Conservation (phyloP, 441 rosid genomes). For the Theobroma grandiflorum region DNA sequence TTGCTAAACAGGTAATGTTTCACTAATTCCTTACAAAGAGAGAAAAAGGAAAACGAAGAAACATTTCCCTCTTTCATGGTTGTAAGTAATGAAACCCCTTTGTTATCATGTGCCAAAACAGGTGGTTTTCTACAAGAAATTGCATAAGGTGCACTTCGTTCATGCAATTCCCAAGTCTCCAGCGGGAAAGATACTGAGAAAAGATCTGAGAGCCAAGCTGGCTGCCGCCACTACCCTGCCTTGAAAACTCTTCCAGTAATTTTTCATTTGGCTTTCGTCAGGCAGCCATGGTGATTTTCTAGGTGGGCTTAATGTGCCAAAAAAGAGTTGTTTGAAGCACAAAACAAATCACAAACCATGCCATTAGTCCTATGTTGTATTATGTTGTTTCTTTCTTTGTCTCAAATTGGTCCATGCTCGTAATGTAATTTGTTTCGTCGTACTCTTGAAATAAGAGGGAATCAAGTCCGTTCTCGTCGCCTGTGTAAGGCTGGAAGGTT, state of each 20-base stretch:
- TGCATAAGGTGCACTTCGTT: constrained; percentile 76
- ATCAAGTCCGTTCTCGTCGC: not conserved
- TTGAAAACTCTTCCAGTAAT: not conserved
- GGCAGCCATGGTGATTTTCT: not conserved
- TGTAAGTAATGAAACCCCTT: not conserved
- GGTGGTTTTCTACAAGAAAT: constrained; percentile 92
- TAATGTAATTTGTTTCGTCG: constrained; percentile 5
- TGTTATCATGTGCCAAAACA: constrained; percentile 28
- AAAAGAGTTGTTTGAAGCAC: not conserved
- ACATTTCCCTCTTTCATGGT: not conserved
- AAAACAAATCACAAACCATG: not conserved
- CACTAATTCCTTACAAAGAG: not conserved
- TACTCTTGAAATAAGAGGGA: constrained; percentile 12
- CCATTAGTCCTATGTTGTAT: not conserved
- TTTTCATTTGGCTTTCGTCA: not conserved
- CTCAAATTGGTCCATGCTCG: not conserved
- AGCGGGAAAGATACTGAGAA: constrained; percentile 87
- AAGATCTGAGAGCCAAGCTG: constrained; percentile 80
- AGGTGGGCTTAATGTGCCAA: not conserved
- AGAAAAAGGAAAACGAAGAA: not conserved
- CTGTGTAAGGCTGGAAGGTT: not conserved
- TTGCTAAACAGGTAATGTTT: constrained; percentile 72
- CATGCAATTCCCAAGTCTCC: constrained; percentile 90
- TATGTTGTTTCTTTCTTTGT: not conserved
- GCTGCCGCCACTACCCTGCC: constrained; percentile 35